Evolutionary conservation across 257 asterid genomes (phyloP).

Genomic region (Primulina huaijiensis): DNA sequence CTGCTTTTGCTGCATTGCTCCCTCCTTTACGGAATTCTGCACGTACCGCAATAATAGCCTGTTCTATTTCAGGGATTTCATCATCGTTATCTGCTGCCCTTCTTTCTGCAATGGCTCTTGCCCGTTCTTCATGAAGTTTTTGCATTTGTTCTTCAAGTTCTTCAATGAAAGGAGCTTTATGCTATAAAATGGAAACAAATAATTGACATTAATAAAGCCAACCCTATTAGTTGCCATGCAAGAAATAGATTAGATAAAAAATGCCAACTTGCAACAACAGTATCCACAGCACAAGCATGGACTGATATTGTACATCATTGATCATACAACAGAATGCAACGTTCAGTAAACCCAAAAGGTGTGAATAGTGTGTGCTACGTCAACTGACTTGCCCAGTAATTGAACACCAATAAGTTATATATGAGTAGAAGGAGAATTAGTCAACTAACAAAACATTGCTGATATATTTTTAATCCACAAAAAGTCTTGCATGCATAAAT

Average conservation of each 20-base stretch:
- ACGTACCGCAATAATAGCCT: slow-evolving; percentile 67
- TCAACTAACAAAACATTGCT: not conserved
- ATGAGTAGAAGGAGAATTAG: not conserved
- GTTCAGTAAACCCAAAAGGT: not conserved
- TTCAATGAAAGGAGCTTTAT: slow-evolving; percentile 89
- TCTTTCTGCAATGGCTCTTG: slow-evolving; percentile 70
- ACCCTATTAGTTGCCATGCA: not conserved
- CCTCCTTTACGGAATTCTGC: slow-evolving; percentile 62
- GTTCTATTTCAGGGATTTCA: slow-evolving; percentile 76
- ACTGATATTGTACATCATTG: not conserved
- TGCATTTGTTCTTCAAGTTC: slow-evolving; percentile 93
- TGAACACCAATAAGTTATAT: not conserved
- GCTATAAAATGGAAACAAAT: slow-evolving; percentile 43
- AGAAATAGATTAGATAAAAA: not conserved
- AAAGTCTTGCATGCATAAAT: not conserved
- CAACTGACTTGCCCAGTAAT: not conserved
- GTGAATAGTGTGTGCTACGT: not conserved
- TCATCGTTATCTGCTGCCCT: slow-evolving; percentile 77
- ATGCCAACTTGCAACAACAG: slow-evolving; percentile 6
- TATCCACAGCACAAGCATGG: not conserved
- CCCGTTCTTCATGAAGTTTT: slow-evolving; percentile 84
- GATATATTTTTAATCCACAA: not conserved
- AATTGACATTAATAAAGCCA: slow-evolving; percentile 13
- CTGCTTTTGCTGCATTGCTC: slow-evolving; percentile 42
- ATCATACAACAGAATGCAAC: not conserved